A percentile compares a stretch with the other conserved stretches of the same genome.
Conservation (phyloP, 2,329 filamentous ascomycete genomes). For the Aureobasidium sp. region DNA sequence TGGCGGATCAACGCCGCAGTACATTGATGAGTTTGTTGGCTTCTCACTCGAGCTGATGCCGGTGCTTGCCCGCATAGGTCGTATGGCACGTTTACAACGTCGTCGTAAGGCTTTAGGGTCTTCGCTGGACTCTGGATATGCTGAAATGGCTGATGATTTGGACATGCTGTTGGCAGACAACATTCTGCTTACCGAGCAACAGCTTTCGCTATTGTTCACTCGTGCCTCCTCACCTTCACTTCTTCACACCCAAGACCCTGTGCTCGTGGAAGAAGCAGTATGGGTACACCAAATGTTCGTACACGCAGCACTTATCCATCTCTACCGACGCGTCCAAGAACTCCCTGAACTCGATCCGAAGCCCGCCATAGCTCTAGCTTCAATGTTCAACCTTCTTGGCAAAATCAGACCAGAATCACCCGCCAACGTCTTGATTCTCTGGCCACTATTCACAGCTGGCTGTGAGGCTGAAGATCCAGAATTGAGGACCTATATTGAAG, state of each 20-base stretch:
- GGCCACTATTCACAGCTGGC: conserved; percentile 14
- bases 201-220: conserved; percentile 1
- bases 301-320: neutral
- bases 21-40: conserved; percentile 16
- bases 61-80: conserved; percentile 5
- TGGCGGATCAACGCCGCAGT: neutral
- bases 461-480: conserved; percentile 10
- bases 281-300: conserved; percentile 12
- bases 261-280: neutral
- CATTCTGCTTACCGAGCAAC: conserved; percentile 7
- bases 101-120: neutral
- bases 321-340: conserved; percentile 12
- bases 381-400: neutral
- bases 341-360: neutral
- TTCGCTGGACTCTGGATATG: neutral
- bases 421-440: conserved; percentile 9
- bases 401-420: conserved; percentile 7
- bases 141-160: conserved; percentile 10
- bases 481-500: neutral
- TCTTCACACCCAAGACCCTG: neutral
- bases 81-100: conserved; percentile 14
- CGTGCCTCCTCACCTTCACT: conserved; percentile 6
- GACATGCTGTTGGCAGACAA: conserved; percentile 7
- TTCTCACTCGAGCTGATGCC: conserved; percentile 15
- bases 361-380: neutral